Percentiles rank a stretch among this genome's conserved stretches.
phyloP scores from a whole-genome alignment of 2,329 filamentous ascomycete species.

The Ophiostoma sp. region DNA sequence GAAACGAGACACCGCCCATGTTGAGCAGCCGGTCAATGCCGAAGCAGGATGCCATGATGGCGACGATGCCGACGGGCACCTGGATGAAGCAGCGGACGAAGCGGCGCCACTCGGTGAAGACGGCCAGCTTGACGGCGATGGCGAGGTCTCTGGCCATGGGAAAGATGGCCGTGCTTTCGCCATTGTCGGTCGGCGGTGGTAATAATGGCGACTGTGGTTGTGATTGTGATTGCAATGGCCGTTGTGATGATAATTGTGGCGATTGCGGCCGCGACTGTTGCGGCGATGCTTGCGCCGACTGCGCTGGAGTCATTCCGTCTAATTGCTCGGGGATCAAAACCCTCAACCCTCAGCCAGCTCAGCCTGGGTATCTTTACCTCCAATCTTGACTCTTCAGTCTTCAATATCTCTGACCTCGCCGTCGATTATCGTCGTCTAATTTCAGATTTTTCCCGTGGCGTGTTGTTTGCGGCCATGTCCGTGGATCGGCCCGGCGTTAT shows the following conservation, averaged over 20 bases:
- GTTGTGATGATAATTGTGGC: neutral
- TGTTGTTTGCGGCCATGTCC: constrained; percentile 11
- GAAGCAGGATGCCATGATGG: constrained; percentile 41
- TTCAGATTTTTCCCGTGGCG: neutral
- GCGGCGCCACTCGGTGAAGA: constrained; percentile 20
- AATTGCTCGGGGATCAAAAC: neutral
- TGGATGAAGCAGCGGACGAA: constrained; percentile 44
- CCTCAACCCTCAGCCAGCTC: too few species aligned
- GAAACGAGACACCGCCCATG: constrained; percentile 49
- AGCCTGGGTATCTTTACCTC: too few species aligned
- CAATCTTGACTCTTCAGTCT: neutral
- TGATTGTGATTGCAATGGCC: neutral
- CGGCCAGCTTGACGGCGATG: neutral
- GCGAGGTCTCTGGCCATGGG: neutral
- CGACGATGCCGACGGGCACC: constrained; percentile 43
- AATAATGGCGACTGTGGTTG: neutral
- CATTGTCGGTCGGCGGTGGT: constrained; percentile 5
- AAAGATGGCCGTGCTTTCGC: neutral
- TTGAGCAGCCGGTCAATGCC: constrained; percentile 42
- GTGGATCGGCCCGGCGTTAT: constrained; percentile 12
- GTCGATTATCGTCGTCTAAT: neutral
- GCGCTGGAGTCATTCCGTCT: constrained; percentile 5
- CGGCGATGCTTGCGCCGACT: neutral
- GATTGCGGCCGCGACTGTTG: constrained; percentile 6
- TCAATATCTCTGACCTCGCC: neutral